Evolutionary conservation across 148 eudicot genomes (phyloP).

Genomic region (Tetragonia tetragonoides): DNA sequence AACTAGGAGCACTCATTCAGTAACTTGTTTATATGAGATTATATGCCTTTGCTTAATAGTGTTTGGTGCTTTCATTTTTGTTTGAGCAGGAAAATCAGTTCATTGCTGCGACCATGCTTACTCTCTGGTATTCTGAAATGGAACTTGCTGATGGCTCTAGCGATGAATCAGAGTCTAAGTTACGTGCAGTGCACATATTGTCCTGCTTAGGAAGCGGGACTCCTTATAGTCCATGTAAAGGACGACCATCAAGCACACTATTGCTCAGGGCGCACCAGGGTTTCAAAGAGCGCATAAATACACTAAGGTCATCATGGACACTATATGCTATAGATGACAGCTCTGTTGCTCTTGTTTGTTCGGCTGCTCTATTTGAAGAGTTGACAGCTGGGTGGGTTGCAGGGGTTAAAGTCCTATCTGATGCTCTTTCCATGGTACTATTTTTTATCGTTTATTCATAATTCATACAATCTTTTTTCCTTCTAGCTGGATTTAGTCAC

Average conservation of each 20-base stretch:
- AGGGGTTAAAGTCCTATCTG: conserved; percentile 63
- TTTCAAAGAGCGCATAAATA: conserved; percentile 60
- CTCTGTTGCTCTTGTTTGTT: conserved; percentile 67
- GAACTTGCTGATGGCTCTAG: conserved; percentile 47
- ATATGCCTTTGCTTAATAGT: conserved; percentile 4
- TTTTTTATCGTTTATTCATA: not conserved
- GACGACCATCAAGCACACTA: conserved; percentile 65
- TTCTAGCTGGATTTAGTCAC: not conserved
- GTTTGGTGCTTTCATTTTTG: not conserved
- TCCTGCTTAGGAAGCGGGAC: conserved; percentile 82
- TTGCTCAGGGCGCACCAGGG: conserved; percentile 92
- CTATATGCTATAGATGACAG: conserved; percentile 56
- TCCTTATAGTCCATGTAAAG: conserved; percentile 62
- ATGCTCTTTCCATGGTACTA: conserved; percentile 69
- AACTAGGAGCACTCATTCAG: not conserved
- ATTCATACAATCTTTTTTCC: not conserved
- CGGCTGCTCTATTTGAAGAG: conserved; percentile 93
- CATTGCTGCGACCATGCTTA: conserved; percentile 53
- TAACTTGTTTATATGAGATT: conserved; percentile 1
- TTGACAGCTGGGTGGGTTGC: conserved; percentile 68
- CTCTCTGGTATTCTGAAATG: conserved; percentile 81
- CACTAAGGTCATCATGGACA: conserved; percentile 57
- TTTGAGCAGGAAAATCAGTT: conserved; percentile 56
- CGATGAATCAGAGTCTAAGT: conserved; percentile 47
- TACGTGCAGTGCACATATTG: conserved; percentile 69